Evolutionary conservation across 2,329 filamentous ascomycete genomes (phyloP).

Genomic region (Curvularia eragrostidis): DNA sequence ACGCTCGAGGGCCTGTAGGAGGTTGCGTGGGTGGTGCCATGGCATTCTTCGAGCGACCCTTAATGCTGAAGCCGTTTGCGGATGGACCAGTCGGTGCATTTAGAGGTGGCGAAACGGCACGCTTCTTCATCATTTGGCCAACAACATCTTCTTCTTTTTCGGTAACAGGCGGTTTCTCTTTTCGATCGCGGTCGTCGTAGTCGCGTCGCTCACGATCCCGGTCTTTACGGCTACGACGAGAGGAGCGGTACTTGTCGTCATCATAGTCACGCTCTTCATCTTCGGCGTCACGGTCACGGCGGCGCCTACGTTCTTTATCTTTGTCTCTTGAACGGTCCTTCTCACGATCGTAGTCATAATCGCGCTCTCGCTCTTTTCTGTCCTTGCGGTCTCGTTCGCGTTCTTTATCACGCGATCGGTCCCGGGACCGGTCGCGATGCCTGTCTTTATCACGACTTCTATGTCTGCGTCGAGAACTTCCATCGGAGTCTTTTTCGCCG

Average conservation of each 20-base stretch:
- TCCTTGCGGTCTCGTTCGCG: conserved; percentile 44
- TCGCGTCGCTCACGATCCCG: conserved; percentile 47
- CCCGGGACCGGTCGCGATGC: conserved; percentile 38
- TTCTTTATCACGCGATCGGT: conserved; percentile 40
- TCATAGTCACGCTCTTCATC: conserved; percentile 47
- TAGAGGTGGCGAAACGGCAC: conserved; percentile 40
- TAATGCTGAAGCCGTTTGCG: conserved; percentile 58
- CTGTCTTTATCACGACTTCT: conserved; percentile 48
- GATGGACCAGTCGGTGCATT: conserved; percentile 47
- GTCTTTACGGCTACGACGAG: conserved; percentile 53
- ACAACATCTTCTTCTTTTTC: conserved; percentile 34
- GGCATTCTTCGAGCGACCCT: conserved; percentile 32
- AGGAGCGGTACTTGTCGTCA: conserved; percentile 52
- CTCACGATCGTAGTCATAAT: conserved; percentile 49
- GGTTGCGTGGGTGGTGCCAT: conserved; percentile 45
- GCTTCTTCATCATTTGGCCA: conserved; percentile 38
- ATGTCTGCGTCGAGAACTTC: conserved; percentile 46
- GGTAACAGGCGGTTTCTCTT: conserved; percentile 20
- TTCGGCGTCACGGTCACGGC: conserved; percentile 55
- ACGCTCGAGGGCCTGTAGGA: conserved; percentile 46
- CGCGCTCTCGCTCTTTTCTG: conserved; percentile 61
- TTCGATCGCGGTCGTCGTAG: conserved; percentile 29
- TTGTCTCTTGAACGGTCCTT: conserved; percentile 46
- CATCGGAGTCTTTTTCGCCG: conserved; percentile 37
- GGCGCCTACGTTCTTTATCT: conserved; percentile 56